Conservation (phyloP, 441 rosid species). For the Syzygium syzygioides region DNA sequence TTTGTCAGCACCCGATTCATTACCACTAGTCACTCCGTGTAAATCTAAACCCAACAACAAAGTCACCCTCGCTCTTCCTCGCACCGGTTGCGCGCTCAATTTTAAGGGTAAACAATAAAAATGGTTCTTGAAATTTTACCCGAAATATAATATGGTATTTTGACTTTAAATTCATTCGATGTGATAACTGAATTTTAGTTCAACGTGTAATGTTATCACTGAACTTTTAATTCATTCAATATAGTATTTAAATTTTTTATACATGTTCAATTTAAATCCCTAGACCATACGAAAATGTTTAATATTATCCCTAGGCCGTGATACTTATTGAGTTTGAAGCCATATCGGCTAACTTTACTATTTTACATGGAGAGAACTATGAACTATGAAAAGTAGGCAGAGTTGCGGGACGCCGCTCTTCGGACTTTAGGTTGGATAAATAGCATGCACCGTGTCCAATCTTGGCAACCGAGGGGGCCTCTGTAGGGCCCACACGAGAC, state of each 20-base stretch:
- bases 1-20: neutral
- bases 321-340: no score
- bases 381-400: neutral
- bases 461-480: neutral
- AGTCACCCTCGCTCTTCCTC: neutral
- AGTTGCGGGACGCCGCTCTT: rapidly evolving
- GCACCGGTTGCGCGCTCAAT: neutral
- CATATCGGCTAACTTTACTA: neutral
- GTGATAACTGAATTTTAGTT: no score
- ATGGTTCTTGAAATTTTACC: no score
- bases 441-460: neutral
- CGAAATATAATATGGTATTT: no score
- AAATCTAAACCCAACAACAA: neutral
- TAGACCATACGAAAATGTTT: no score
- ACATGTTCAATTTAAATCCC: no score
- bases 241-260: no score
- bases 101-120: neutral
- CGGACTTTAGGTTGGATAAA: neutral
- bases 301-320: no score
- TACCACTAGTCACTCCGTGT: neutral
- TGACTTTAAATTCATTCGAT: no score
- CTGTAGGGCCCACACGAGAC: neutral
- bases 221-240: no score
- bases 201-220: no score
- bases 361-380: neutral